Evolutionary conservation across 805 yeast genomes (phyloP).

Genomic region (Saccharomycopsis fermentans): DNA sequence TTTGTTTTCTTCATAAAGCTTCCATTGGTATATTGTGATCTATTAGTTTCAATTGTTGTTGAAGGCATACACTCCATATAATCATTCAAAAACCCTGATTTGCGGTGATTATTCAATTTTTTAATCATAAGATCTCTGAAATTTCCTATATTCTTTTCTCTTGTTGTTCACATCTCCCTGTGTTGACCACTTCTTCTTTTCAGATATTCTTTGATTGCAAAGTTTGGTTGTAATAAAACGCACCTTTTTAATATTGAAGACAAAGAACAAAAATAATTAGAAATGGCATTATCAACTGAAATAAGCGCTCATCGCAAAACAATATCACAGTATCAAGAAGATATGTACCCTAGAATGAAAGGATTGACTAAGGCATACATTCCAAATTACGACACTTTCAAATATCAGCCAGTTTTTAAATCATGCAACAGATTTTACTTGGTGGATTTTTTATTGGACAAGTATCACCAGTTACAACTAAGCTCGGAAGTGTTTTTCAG

Average conservation of each 20-base stretch:
- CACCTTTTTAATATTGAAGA: not conserved
- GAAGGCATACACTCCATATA: too few relatives aligned
- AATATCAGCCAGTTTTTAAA: conserved; percentile 8
- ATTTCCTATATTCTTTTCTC: too few relatives aligned
- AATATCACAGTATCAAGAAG: conserved; percentile 7
- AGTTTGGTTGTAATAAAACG: not conserved
- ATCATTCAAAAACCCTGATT: too few relatives aligned
- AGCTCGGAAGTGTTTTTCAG: conserved; percentile 9
- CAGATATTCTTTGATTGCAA: not conserved
- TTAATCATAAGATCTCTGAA: too few relatives aligned
- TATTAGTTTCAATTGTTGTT: too few relatives aligned
- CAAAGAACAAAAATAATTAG: too few relatives aligned
- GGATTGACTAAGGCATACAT: not conserved
- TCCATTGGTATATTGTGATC: too few relatives aligned
- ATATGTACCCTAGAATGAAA: conserved; percentile 3
- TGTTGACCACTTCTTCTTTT: too few relatives aligned
- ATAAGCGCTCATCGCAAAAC: conserved; percentile 6
- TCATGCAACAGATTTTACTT: conserved; percentile 3
- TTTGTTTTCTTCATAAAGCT: too few relatives aligned
- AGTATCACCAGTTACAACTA: not conserved
- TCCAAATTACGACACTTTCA: conserved; percentile 5
- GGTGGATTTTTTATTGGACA: conserved; percentile 7
- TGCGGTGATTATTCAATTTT: too few relatives aligned
- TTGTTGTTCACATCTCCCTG: too few relatives aligned
- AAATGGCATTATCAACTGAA: conserved; percentile 11